These are phyloP conservation scores for Termitomyces sp. DNA, from an alignment of 768 basidiomycete species.

Conservation along the genomic window DNA sequence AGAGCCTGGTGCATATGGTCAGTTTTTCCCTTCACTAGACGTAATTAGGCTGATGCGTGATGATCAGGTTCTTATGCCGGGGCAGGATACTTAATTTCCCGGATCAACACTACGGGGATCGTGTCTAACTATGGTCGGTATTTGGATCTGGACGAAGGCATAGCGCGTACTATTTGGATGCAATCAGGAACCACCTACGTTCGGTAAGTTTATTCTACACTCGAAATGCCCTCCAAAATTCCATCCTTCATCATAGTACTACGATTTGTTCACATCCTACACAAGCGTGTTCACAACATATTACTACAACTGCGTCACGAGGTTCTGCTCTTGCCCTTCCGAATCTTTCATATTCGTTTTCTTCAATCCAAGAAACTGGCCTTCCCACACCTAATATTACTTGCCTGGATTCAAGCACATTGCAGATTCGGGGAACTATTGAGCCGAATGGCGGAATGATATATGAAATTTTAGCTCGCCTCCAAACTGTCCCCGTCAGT, in stretches of 20 bases:
- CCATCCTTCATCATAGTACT: conserved; percentile 3
- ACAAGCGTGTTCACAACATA: conserved; percentile 56
- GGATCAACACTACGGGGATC: conserved; percentile 34
- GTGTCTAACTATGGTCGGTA: conserved; percentile 53
- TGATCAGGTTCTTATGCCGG: conserved; percentile 60
- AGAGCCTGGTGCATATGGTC: conserved; percentile 59
- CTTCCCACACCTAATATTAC: conserved; percentile 56
- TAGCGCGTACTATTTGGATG: conserved; percentile 57
- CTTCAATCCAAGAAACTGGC: conserved; percentile 37
- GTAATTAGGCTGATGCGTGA: not conserved
- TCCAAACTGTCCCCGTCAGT: conserved; percentile 19
- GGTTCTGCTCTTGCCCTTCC: conserved; percentile 24
- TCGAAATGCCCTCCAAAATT: not conserved
- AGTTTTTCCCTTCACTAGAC: conserved; percentile 7
- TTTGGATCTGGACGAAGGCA: conserved; percentile 63
- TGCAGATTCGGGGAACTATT: conserved; percentile 49
- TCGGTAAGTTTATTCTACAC: conserved; percentile 35
- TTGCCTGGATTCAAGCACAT: conserved; percentile 51
- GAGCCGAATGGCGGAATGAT: conserved; percentile 52
- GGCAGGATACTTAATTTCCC: conserved; percentile 56
- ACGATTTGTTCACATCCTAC: conserved; percentile 68
- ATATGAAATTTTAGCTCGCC: conserved; percentile 60
- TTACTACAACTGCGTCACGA: conserved; percentile 24
- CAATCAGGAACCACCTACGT: conserved; percentile 40
- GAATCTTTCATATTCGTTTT: conserved; percentile 41